Conservation (phyloP, 2,329 filamentous ascomycete genomes). For the Colletotrichum siamense region DNA sequence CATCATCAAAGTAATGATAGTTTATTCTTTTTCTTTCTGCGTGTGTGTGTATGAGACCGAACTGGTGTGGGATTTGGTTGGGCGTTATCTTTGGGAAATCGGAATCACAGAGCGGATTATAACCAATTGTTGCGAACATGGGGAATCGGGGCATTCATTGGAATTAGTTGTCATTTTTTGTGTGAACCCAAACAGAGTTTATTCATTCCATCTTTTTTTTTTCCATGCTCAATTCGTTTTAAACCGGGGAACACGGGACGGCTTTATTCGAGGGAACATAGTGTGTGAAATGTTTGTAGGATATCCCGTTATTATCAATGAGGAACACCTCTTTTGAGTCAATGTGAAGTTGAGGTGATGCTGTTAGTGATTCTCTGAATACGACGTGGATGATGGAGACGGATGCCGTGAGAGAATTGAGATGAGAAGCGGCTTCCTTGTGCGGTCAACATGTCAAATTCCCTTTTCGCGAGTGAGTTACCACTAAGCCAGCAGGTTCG, state of each 20-base stretch:
- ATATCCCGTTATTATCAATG: not conserved
- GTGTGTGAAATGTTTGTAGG: not conserved
- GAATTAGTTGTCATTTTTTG: not conserved
- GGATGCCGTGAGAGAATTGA: not conserved
- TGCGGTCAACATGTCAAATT: not conserved
- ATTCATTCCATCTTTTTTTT: not conserved
- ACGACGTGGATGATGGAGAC: not conserved
- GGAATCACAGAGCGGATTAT: not conserved
- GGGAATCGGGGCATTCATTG: not conserved
- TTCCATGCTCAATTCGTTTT: not conserved
- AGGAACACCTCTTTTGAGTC: not conserved
- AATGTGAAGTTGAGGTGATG: not conserved
- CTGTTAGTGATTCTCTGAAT: not conserved
- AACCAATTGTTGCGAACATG: not conserved
- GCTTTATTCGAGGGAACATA: not conserved
- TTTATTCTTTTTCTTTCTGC: not conserved
- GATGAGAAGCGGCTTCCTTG: not conserved
- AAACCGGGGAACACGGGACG: not conserved
- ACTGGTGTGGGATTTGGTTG: not conserved
- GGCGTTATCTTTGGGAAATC: conserved; percentile 3
- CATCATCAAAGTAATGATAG: conserved; percentile 19
- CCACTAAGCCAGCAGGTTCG: not conserved
- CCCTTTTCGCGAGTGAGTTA: not conserved
- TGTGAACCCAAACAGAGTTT: not conserved
- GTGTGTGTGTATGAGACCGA: not conserved